Percentiles rank a stretch among this genome's conserved stretches.
Evolutionary conservation across 2,329 filamentous ascomycete species (phyloP).

Genomic region (Rhinocladiella similis): DNA sequence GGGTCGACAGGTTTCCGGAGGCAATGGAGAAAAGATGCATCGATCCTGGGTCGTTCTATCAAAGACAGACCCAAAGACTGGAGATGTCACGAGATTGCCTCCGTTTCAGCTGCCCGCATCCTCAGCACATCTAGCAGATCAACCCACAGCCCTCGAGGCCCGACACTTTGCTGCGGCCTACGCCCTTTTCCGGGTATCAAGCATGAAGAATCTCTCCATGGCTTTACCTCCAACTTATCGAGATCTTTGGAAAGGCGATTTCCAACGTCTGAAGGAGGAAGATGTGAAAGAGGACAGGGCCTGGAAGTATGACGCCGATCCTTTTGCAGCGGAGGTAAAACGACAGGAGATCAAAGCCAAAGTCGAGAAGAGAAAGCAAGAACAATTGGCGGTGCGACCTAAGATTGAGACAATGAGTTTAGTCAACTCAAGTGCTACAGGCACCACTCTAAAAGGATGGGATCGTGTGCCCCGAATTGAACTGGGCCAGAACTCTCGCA

Average conservation of each 20-base stretch:
- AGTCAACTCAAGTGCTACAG: slow-evolving; percentile 30
- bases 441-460: slow-evolving; percentile 69
- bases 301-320: slow-evolving; percentile 96
- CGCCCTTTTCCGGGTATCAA: slow-evolving; percentile 85
- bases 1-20: slow-evolving; percentile 60
- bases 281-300: slow-evolving; percentile 74
- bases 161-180: slow-evolving; percentile 92
- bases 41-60: slow-evolving; percentile 79
- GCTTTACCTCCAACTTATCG: slow-evolving; percentile 89
- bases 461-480: slow-evolving; percentile 84
- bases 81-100: slow-evolving; percentile 71
- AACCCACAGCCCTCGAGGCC: slow-evolving; percentile 82
- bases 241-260: slow-evolving; percentile 85
- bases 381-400: slow-evolving; percentile 59
- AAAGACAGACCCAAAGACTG: slow-evolving; percentile 74
- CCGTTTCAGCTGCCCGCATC: slow-evolving; percentile 77
- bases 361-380: slow-evolving; percentile 76
- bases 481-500: slow-evolving; percentile 79
- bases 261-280: slow-evolving; percentile 75
- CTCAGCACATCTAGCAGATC: slow-evolving; percentile 72
- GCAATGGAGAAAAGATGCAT: slow-evolving; percentile 53
- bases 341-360: slow-evolving; percentile 75
- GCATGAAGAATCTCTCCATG: slow-evolving; percentile 93
- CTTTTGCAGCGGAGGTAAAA: slow-evolving; percentile 74
- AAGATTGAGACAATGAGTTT: slow-evolving; percentile 50